phyloP scores from a whole-genome alignment of 176 grass and related monocot genomes.

The Oryza glaberrima region DNA sequence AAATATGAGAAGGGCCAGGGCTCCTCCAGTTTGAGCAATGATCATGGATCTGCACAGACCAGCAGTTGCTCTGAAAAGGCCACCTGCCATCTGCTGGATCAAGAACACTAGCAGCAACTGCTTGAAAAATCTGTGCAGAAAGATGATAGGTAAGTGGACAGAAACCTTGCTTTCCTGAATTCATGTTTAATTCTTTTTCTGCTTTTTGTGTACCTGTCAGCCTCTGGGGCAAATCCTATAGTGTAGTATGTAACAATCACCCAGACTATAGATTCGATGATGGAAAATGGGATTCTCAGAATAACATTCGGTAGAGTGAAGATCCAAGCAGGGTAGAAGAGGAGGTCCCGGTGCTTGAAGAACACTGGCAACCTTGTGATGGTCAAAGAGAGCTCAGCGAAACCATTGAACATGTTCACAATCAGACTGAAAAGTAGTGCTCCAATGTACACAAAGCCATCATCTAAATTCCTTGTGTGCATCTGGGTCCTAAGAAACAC shows the following conservation, averaged over 20 bases:
- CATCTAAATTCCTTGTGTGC: constrained; percentile 67
- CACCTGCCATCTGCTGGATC: constrained; percentile 93
- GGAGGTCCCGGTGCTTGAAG: constrained; percentile 95
- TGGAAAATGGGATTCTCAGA: constrained; percentile 82
- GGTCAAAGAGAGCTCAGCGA: constrained; percentile 87
- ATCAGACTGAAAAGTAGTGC: constrained; percentile 81
- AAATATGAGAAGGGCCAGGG: constrained; percentile 79
- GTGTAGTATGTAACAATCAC: constrained; percentile 84
- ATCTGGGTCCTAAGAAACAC: constrained; percentile 80
- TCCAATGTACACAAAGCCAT: constrained; percentile 79
- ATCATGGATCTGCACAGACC: constrained; percentile 92
- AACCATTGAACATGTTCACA: constrained; percentile 97
- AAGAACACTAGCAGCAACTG: constrained; percentile 90
- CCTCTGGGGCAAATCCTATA: constrained; percentile 88
- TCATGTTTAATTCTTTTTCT: neutral
- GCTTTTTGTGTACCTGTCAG: constrained; percentile 63
- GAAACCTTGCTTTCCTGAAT: neutral
- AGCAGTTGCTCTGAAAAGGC: constrained; percentile 81
- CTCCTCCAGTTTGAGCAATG: constrained; percentile 91
- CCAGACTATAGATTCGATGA: constrained; percentile 87
- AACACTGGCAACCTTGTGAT: constrained; percentile 92
- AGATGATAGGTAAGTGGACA: constrained; percentile 31
- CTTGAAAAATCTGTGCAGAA: constrained; percentile 90
- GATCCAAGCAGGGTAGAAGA: constrained; percentile 94
- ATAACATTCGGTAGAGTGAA: constrained; percentile 82